These are phyloP conservation scores for Strobilomyces confusus DNA, from an alignment of 768 basidiomycete genomes.

Conservation along the genomic window DNA sequence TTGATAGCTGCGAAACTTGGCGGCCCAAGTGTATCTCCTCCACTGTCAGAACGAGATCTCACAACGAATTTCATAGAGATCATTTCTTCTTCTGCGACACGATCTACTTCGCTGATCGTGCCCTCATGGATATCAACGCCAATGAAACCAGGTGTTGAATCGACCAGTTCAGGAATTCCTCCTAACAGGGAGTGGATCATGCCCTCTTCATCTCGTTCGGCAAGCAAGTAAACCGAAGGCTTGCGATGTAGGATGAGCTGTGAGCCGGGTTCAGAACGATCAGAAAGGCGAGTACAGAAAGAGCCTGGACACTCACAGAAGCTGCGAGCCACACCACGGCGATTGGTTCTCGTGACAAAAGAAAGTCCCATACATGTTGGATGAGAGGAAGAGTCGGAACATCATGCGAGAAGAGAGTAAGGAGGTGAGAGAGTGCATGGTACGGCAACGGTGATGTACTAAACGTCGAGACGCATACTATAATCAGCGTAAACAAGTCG, in stretches of 20 bases:
- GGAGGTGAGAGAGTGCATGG: constrained; percentile 83
- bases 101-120: neutral
- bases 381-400: constrained; percentile 85
- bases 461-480: constrained; percentile 1
- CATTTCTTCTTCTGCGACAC: neutral
- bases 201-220: constrained; percentile 71
- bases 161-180: constrained; percentile 51
- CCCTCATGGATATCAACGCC: neutral
- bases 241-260: constrained; percentile 77
- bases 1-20: neutral
- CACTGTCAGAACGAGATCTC: neutral
- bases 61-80: neutral
- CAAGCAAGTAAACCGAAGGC: constrained; percentile 55
- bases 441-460: constrained; percentile 81
- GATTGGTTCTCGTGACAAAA: constrained; percentile 80
- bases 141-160: constrained; percentile 8
- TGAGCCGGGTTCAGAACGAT: neutral
- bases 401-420: constrained; percentile 92
- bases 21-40: neutral
- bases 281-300: too few relatives aligned
- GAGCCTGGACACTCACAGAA: constrained; percentile 50
- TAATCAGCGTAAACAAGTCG: neutral
- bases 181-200: constrained; percentile 77
- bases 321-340: constrained; percentile 77
- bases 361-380: constrained; percentile 89